Evolutionary conservation across 139 green algal species (phyloP).

Genomic region (Zygnema circumcarinatum): DNA sequence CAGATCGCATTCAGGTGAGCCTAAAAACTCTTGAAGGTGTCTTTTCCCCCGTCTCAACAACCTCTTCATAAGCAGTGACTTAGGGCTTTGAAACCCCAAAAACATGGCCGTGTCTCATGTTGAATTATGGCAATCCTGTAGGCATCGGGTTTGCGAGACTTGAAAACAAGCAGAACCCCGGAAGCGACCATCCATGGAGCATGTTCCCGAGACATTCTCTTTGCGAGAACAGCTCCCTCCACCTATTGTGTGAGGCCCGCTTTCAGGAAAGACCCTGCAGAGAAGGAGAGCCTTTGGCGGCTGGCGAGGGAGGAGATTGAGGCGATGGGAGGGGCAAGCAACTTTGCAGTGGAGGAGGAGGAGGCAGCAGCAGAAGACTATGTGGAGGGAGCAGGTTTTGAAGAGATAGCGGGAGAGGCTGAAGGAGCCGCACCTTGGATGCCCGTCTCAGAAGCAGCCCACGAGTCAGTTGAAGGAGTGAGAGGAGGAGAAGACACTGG

Average conservation of each 20-base stretch:
- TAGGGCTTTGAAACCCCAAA: background rate
- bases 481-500: background rate
- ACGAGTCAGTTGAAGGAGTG: background rate
- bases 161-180: constrained; percentile 63
- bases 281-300: constrained; percentile 19
- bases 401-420: background rate
- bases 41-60: background rate
- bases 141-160: constrained; percentile 74
- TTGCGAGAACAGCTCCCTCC: constrained; percentile 73
- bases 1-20: constrained; percentile 49
- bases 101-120: too few species aligned
- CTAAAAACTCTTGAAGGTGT: background rate
- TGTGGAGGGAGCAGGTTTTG: constrained; percentile 26
- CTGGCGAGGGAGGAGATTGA: constrained; percentile 30
- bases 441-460: background rate
- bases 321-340: background rate
- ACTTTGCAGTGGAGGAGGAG: constrained; percentile 35
- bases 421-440: constrained; percentile 8
- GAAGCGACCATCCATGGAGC: constrained; percentile 65
- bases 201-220: constrained; percentile 82
- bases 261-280: constrained; percentile 8
- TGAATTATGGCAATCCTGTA: too few species aligned
- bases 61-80: background rate
- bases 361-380: constrained; percentile 27
- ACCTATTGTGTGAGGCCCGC: constrained; percentile 71